Percentiles rank a stretch among this genome's conserved stretches.
Conservation (phyloP, 305 asterid species). For the Striga hermonthica region DNA sequence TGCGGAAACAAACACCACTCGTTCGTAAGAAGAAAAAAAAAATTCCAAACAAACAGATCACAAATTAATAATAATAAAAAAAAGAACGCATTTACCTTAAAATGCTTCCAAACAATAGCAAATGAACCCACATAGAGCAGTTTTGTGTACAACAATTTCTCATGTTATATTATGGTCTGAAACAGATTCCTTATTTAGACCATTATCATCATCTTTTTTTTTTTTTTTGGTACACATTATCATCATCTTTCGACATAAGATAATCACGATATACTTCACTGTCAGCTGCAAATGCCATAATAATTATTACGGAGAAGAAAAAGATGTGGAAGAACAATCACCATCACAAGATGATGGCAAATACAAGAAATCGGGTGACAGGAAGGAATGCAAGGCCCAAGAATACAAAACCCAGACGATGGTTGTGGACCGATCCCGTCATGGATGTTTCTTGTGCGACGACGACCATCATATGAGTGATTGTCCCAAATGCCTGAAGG, state of each 20-base stretch:
- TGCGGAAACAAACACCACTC: conserved; percentile 9
- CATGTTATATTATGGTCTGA: conserved; percentile 22
- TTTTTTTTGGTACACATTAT: too few relatives aligned
- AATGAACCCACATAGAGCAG: conserved; percentile 46
- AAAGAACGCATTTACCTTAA: conserved; percentile 42
- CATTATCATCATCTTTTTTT: too few relatives aligned
- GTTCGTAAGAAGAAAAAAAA: conserved; percentile 14
- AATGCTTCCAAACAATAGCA: conserved; percentile 64
- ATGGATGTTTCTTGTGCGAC: too few relatives aligned
- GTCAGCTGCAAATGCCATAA: conserved; percentile 60
- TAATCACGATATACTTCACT: conserved; percentile 53
- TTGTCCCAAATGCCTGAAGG: too few relatives aligned
- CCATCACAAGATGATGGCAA: too few relatives aligned
- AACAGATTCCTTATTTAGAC: conserved; percentile 30
- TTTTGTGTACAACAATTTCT: conserved; percentile 29
- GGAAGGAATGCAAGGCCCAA: too few relatives aligned
- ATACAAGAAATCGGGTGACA: too few relatives aligned
- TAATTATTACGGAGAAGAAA: conserved; percentile 44
- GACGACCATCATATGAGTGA: too few relatives aligned
- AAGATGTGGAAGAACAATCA: conserved; percentile 83
- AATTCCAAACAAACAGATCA: not conserved
- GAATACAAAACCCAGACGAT: too few relatives aligned
- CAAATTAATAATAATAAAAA: not conserved
- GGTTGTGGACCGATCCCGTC: too few relatives aligned
- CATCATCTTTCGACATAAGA: conserved; percentile 65